Conservation (phyloP, 768 basidiomycete genomes). For the Mrakia blollopis region DNA sequence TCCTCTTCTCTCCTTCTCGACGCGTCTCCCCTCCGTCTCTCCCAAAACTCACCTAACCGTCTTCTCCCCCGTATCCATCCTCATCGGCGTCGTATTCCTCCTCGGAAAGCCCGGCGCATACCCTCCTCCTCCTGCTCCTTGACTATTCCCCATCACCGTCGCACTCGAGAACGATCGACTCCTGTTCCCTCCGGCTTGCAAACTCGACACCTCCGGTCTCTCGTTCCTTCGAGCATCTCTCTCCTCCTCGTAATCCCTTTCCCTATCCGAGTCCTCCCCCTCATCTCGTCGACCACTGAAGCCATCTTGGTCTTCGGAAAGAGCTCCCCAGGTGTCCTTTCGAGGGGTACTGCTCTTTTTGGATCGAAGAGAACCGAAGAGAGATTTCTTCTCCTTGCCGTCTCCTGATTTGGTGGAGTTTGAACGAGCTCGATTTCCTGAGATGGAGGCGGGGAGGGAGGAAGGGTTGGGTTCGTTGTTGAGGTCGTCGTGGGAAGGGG, state of each 20-base stretch:
- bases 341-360: constrained; percentile 35
- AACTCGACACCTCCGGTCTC: too few relatives aligned
- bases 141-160: background rate
- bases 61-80: constrained; percentile 1
- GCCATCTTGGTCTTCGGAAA: constrained; percentile 39
- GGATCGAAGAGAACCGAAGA: constrained; percentile 42
- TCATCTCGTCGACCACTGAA: too few relatives aligned
- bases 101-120: background rate
- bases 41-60: background rate
- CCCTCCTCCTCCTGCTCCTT: too few relatives aligned
- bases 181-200: background rate
- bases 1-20: too few relatives aligned
- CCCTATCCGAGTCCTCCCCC: background rate
- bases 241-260: background rate
- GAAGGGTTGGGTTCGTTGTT: constrained; percentile 1
- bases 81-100: constrained; percentile 12
- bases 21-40: too few relatives aligned
- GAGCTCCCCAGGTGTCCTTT: constrained; percentile 33
- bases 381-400: constrained; percentile 35
- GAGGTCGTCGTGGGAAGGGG: background rate
- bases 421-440: constrained; percentile 41
- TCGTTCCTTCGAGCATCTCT: background rate
- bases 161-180: background rate
- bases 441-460: background rate
- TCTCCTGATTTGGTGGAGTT: constrained; percentile 36